phyloP scores from a whole-genome alignment of 805 yeast species.

The Kuraishia ogatae region DNA sequence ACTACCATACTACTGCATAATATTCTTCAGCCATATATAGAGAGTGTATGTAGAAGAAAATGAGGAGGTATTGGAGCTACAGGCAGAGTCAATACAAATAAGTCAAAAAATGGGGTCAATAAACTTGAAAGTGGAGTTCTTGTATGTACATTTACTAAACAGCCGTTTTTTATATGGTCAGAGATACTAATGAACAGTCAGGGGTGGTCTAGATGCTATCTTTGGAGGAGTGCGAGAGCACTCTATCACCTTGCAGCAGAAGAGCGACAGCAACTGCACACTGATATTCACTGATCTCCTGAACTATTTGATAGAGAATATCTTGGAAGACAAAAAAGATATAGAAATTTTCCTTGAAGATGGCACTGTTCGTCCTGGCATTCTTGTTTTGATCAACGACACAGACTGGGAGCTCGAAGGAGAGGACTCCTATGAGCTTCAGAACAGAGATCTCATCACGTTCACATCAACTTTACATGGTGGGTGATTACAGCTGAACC shows the following conservation, averaged over 20 bases:
- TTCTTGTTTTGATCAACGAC: slow-evolving; percentile 83
- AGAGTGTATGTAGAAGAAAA: no score
- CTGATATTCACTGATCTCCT: slow-evolving; percentile 41
- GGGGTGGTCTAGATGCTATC: slow-evolving; percentile 81
- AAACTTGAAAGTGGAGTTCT: slow-evolving; percentile 31
- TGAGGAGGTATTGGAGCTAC: neutral
- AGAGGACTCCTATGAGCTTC: slow-evolving; percentile 70
- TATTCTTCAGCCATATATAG: neutral
- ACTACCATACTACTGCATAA: neutral
- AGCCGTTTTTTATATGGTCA: neutral
- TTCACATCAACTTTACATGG: slow-evolving; percentile 95
- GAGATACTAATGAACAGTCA: slow-evolving; percentile 7
- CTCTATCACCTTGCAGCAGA: slow-evolving; percentile 34
- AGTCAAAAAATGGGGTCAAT: slow-evolving; percentile 10
- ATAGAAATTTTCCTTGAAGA: slow-evolving; percentile 73
- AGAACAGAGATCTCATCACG: slow-evolving; percentile 67
- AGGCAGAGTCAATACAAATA: neutral
- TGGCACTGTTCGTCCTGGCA: slow-evolving; percentile 83
- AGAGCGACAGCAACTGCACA: slow-evolving; percentile 16
- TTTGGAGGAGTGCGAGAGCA: slow-evolving; percentile 53
- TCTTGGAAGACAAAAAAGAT: slow-evolving; percentile 55
- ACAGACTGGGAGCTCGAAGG: slow-evolving; percentile 97
- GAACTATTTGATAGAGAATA: slow-evolving; percentile 38
- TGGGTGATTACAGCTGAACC: slow-evolving; percentile 49
- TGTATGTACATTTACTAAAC: slow-evolving; percentile 16